These are phyloP conservation scores for Ramaria sp. DNA, from an alignment of 768 basidiomycete species.

Conservation along the genomic window DNA sequence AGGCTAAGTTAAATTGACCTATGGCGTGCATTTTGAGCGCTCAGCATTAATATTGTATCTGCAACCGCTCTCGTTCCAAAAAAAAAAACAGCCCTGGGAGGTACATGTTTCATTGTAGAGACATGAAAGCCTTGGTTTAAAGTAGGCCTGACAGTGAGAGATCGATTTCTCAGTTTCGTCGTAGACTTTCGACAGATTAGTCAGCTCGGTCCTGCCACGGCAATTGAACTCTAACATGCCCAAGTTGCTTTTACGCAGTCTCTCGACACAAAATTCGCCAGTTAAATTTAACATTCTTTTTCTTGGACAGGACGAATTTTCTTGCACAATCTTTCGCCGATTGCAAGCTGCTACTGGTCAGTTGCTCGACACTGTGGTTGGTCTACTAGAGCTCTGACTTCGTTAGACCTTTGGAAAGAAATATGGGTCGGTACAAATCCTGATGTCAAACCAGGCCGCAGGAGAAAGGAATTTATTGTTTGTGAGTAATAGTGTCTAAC, in stretches of 20 bases:
- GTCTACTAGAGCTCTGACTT: background rate
- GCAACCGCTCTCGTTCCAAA: too few relatives aligned
- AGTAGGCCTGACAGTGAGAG: too few relatives aligned
- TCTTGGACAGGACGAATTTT: conserved; percentile 85
- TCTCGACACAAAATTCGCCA: background rate
- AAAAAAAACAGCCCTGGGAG: too few relatives aligned
- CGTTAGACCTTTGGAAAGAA: conserved; percentile 65
- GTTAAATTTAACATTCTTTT: conserved; percentile 62
- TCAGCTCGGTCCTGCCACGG: too few relatives aligned
- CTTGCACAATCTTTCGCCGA: conserved; percentile 58
- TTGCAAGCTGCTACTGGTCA: conserved; percentile 55
- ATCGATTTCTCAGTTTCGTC: too few relatives aligned
- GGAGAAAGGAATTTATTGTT: conserved; percentile 42
- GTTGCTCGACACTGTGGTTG: conserved; percentile 8
- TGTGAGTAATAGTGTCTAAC: conserved; percentile 30
- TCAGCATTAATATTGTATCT: too few relatives aligned
- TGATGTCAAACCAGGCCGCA: conserved; percentile 52
- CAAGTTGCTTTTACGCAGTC: background rate
- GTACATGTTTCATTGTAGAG: too few relatives aligned
- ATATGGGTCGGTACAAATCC: conserved; percentile 65
- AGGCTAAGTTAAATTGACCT: too few relatives aligned
- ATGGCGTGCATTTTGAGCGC: too few relatives aligned
- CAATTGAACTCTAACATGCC: background rate
- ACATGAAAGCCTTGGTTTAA: too few relatives aligned
- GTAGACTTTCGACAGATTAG: too few relatives aligned